A percentile compares a stretch with the other conserved stretches of the same genome.
Conservation (phyloP, 345 rosid species). For the Tarenaya hassleriana region DNA sequence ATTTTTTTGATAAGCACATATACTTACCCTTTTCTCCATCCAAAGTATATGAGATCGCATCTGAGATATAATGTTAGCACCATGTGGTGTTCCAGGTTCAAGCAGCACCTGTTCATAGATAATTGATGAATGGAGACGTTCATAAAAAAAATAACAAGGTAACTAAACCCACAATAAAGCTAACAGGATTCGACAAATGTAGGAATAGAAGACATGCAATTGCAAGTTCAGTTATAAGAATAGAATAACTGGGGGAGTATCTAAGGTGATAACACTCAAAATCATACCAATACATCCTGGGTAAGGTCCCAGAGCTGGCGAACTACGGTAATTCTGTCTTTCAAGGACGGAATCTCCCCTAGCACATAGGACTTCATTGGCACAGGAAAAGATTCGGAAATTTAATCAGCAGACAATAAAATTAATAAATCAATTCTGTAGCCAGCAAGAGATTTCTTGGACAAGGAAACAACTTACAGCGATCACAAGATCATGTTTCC, state of each 20-base stretch:
- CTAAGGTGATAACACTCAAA: slow-evolving; percentile 12
- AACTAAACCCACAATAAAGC: background rate
- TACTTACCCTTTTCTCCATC: slow-evolving; percentile 85
- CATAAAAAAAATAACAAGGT: too few relatives aligned
- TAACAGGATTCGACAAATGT: background rate
- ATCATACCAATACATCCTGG: slow-evolving; percentile 70
- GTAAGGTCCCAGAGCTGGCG: slow-evolving; percentile 99
- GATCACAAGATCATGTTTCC: slow-evolving; percentile 91
- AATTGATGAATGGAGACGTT: background rate
- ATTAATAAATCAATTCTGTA: slow-evolving; percentile 11
- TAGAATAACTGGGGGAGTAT: background rate
- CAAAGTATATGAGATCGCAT: slow-evolving; percentile 94
- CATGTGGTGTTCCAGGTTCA: slow-evolving; percentile 97
- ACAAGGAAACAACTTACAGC: slow-evolving; percentile 57
- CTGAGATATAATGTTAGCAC: slow-evolving; percentile 79
- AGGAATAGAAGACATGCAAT: background rate
- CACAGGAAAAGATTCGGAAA: background rate
- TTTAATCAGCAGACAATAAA: slow-evolving; percentile 16
- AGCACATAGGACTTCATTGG: slow-evolving; percentile 75
- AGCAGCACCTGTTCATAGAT: slow-evolving; percentile 61
- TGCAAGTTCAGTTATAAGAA: background rate
- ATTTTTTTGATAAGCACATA: background rate
- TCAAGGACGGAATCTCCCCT: slow-evolving; percentile 91
- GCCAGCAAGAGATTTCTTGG: background rate
- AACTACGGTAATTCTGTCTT: slow-evolving; percentile 73